Conservation (phyloP, 768 basidiomycete genomes). For the Russula sp. region DNA sequence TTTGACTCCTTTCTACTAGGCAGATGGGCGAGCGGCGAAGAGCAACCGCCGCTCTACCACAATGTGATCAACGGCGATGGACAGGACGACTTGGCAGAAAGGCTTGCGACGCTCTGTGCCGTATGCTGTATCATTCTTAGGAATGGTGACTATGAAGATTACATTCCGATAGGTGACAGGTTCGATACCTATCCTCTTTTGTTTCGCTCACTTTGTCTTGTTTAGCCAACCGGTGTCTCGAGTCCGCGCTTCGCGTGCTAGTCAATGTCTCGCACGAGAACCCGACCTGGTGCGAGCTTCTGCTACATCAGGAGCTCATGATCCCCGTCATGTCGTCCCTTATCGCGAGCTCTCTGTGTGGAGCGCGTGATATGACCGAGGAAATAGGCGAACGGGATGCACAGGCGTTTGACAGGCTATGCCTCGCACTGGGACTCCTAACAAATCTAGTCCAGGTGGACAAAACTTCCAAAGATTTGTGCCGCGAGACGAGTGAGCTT, state of each 20-base stretch:
- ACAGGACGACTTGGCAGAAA: constrained; percentile 42
- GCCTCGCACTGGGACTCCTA: constrained; percentile 67
- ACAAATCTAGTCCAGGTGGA: constrained; percentile 67
- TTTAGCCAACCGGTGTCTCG: constrained; percentile 44
- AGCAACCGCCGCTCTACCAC: constrained; percentile 22
- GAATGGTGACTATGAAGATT: constrained; percentile 24
- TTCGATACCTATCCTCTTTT: background rate
- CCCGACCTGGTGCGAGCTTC: constrained; percentile 46
- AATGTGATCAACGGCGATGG: constrained; percentile 33
- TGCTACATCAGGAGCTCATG: constrained; percentile 43
- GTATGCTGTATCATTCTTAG: constrained; percentile 38
- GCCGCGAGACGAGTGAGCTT: constrained; percentile 47
- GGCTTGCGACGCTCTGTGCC: constrained; percentile 47
- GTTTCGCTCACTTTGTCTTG: constrained; percentile 9
- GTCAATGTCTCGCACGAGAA: constrained; percentile 67
- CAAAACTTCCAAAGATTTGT: constrained; percentile 41
- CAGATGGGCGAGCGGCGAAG: constrained; percentile 40
- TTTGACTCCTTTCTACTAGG: constrained; percentile 59
- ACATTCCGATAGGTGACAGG: constrained; percentile 11
- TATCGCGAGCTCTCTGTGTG: constrained; percentile 37
- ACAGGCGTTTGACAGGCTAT: constrained; percentile 60
- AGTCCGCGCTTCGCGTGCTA: constrained; percentile 57
- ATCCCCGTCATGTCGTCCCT: constrained; percentile 45
- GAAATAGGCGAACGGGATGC: constrained; percentile 30
- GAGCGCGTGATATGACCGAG: constrained; percentile 19